Base-by-base conservation (phyloP, 495 filamentous ascomycete genomes). In the Xylaria palmicola region DNA sequence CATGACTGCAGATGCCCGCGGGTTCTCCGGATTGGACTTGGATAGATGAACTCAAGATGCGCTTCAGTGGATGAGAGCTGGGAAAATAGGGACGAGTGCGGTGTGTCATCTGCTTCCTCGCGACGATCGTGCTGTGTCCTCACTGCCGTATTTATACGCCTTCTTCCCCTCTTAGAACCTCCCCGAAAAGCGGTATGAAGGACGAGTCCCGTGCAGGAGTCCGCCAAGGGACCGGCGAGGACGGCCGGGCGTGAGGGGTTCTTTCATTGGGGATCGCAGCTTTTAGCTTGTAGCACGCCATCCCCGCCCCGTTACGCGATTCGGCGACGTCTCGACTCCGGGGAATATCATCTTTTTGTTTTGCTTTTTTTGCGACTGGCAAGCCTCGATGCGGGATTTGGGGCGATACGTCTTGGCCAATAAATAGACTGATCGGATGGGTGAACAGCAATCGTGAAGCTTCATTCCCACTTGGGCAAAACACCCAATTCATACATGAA, bases 1-100 rank as follows among this genome's bases (percentile, higher is more conserved):
- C 65, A 68, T 72, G 27, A 47, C 50, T 56, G 27, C 19, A n/a
- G 12, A 6, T 53, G 15, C 54, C 20, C n/a, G 41, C n/a, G 24
- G 3, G 13, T 32, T 37, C 22, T 48, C 24, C 1, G 7, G 30
- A 27, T 19, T n/a, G n/a, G n/a, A n/a, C 15, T 19, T 49, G 24
- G 0, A 12, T 40, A 19, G 20, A 17, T 8, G 24, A 15, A 39
- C 17, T 5, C 8, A 17, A 8, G 37, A 22, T 45, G 26, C 40
- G 32, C 37, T 17, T 24, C 17, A 12, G 15, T 22, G 29, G 19
- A 24, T 29, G 1, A 32, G n/a, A 17, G 1, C 5, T 0, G 27
- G 27, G 4, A 49, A 24, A 29, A 37, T 51, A 36, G 34, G 17
- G 32, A 37, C 27, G n/a, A 12, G 32, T 9, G 26, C 27, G 24